Base-by-base conservation (phyloP, 352 stramenopile genomes). In the Globisporangium irregulare region DNA sequence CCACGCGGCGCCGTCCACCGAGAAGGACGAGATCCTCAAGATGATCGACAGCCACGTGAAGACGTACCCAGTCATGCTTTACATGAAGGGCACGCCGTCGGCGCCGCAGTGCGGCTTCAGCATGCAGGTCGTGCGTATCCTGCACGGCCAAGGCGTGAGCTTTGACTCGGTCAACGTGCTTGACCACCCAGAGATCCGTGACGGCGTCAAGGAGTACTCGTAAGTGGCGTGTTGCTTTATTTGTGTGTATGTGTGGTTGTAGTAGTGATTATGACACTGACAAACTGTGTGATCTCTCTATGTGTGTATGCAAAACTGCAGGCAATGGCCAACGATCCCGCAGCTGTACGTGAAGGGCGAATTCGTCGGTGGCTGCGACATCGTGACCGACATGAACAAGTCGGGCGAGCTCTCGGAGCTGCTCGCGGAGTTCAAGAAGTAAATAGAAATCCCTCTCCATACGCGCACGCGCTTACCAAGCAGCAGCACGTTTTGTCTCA, bases 1-100 rank as follows among this genome's bases (percentile, higher is more conserved):
- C 68, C 87, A 96, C 74, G 88, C 88, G 27, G 86, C 85, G 65
- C 83, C 86, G 73, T 94, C 89, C n/a, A 86, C 71, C 53, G 86
- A 96, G 73, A 91, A 91, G 75, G 86, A 96, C 63, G 89, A 95
- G 69, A 90, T 97, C 69, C 73, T 94, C 68, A 92, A 93, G 70
- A 93, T 96, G 82, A 97, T 97, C 72, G 82, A 95, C 54, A 94
- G 77, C 73, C 87, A 95, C 72, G 87, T 97, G 38, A 93, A 95
- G 71, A 89, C 81, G 68, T 91, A 99, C 81, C 90, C 81, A 6
- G 77, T 99, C 36, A 99, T 99, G 96, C 86, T 99, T 0, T 99
- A 99, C 88, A 99, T 99, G 98, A 99, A 99, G 81, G 98, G 98
- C 63, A 99, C 97, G 67, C 97, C 98, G 41, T 84, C 84, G 68